phyloP scores from a whole-genome alignment of 371 early-diverging fungal species.

The Actinomucor elegans region DNA sequence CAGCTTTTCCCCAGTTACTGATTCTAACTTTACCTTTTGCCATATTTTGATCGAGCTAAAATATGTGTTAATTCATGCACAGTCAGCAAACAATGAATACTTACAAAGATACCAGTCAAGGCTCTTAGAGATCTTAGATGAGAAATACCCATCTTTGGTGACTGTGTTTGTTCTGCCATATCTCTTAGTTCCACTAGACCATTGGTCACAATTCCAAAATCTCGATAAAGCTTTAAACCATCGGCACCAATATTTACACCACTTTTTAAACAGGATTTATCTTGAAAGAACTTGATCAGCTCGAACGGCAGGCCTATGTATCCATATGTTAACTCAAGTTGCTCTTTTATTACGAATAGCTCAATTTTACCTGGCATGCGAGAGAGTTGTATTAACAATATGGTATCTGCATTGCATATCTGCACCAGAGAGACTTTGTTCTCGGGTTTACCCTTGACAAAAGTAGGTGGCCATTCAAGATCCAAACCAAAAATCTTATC shows the following conservation, averaged over 20 bases:
- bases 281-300: constrained; percentile 38
- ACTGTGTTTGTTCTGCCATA: constrained; percentile 28
- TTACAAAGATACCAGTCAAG: constrained; percentile 48
- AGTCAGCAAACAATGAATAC: neutral
- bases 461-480: constrained; percentile 58
- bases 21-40: constrained; percentile 40
- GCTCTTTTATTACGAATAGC: neutral
- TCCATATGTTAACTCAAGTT: too few relatives aligned
- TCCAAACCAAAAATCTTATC: constrained; percentile 50
- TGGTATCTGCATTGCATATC: constrained; percentile 43
- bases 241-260: constrained; percentile 58
- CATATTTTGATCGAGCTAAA: constrained; percentile 47
- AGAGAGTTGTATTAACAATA: constrained; percentile 49
- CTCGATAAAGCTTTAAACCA: constrained; percentile 47
- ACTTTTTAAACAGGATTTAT: constrained; percentile 41
- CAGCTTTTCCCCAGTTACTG: constrained; percentile 49
- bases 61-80: neutral
- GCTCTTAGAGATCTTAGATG: constrained; percentile 38
- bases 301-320: constrained; percentile 47
- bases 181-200: constrained; percentile 52
- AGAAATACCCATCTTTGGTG: constrained; percentile 21
- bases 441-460: constrained; percentile 28
- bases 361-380: constrained; percentile 37
- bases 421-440: constrained; percentile 53
- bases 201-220: constrained; percentile 50